Base-by-base conservation (phyloP, 2,329 filamentous ascomycete genomes). In the Decorospora gaudefroyi region DNA sequence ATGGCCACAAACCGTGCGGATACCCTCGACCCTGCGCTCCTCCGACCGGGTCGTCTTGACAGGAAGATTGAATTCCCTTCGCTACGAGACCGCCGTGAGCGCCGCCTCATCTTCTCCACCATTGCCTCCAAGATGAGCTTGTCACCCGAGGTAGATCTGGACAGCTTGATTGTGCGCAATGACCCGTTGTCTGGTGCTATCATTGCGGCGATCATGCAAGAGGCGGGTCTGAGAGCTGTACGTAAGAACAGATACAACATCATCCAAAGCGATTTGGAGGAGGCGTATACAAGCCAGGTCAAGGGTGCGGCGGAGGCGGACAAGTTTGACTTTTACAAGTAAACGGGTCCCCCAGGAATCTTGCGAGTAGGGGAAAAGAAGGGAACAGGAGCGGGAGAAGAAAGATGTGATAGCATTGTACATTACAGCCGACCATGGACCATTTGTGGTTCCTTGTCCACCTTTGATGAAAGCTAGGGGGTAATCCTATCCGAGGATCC, bases 1-100 rank as follows among this genome's bases (percentile, higher is more conserved):
- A 99, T 99, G 93, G 93, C 93, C 58, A 99, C 93, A 59, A 99
- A 99, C 78, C 87, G 93, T 70, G 92, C 93, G 57, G 93, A 97
- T 72, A 99, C 93, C 5, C 81, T 99, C 55, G 93, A 99, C 70
- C 93, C 93, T 11, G 93, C 93, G 28, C 81, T 99, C 51, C 83
- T 99, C 50, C 90, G 93, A 63, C 93, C 93, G 21, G 93, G 93
- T 58, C 90, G 93, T 77, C 80, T 99, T 46, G 93, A 99, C 74
- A 83, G 93, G 68, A 99, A 99, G 81, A 99, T 99, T 57, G 93
- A 99, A 74, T 99, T 99, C 74, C 93, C 93, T n/a, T 90, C 83
- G 49, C 82, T 99, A 54, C 84, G 91, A 56, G 93, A 99, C 70
- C 86, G 93, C 61, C 86, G 93, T 65, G 93, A 99, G 79, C 86